These are phyloP conservation scores for Pichia sorboxylosa DNA, from an alignment of 1,139 yeast genomes.

Conservation along the genomic window DNA sequence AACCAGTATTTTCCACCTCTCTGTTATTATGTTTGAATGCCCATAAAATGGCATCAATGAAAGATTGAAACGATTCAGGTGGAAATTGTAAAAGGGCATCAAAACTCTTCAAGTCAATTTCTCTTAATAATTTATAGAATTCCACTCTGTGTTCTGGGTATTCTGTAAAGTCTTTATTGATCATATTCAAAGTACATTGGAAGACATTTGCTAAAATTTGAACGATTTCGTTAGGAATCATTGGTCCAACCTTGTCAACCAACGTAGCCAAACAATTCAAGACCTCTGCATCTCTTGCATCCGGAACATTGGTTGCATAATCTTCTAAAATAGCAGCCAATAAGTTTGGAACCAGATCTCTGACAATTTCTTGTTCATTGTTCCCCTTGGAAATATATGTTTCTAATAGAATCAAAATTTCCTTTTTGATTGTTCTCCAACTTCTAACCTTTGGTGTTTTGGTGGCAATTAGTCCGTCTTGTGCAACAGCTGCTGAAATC, in stretches of 20 bases:
- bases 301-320: slow-evolving; percentile 80
- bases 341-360: slow-evolving; percentile 73
- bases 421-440: slow-evolving; percentile 91
- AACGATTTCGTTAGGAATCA: slow-evolving; percentile 86
- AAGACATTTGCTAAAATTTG: slow-evolving; percentile 81
- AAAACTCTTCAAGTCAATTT: slow-evolving; percentile 77
- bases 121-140: slow-evolving; percentile 79
- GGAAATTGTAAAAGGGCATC: slow-evolving; percentile 79
- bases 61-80: slow-evolving; percentile 82
- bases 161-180: slow-evolving; percentile 87
- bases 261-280: slow-evolving; percentile 88
- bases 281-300: slow-evolving; percentile 96
- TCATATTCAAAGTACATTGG: slow-evolving; percentile 91
- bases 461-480: slow-evolving; percentile 78
- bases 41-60: slow-evolving; percentile 92
- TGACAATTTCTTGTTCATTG: slow-evolving; percentile 74
- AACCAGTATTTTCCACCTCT: slow-evolving; percentile 87
- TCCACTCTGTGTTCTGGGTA: slow-evolving; percentile 97
- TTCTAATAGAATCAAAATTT: slow-evolving; percentile 79
- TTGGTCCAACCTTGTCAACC: slow-evolving; percentile 73
- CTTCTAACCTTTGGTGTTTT: slow-evolving; percentile 94
- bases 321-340: slow-evolving; percentile 82
- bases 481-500: slow-evolving; percentile 71
- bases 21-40: slow-evolving; percentile 95
- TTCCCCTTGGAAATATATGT: slow-evolving; percentile 82